phyloP scores from a whole-genome alignment of 2,329 filamentous ascomycete genomes.

The Zelopaecilomyces penicillatus region DNA sequence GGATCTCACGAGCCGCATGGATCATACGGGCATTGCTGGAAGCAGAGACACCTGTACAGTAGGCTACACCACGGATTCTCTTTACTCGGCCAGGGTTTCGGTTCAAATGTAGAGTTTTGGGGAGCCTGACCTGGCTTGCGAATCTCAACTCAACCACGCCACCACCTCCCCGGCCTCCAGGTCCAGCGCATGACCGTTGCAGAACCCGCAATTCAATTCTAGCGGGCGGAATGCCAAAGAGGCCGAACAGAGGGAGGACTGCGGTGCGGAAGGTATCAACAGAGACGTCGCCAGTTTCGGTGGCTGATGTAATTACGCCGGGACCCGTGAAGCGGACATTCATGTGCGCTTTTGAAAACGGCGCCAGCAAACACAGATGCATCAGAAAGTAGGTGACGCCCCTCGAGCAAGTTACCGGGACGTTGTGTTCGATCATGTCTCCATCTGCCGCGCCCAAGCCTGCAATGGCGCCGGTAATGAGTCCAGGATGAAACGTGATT shows the following conservation, averaged over 20 bases:
- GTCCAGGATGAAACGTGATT: constrained; percentile 80
- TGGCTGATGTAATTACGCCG: constrained; percentile 85
- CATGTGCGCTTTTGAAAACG: constrained; percentile 85
- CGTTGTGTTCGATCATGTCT: constrained; percentile 71
- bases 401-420: constrained; percentile 68
- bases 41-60: constrained; percentile 82
- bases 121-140: constrained; percentile 83
- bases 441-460: constrained; percentile 62
- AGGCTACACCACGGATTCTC: constrained; percentile 85
- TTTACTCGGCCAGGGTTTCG: constrained; percentile 78
- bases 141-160: constrained; percentile 92
- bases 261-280: constrained; percentile 92
- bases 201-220: constrained; percentile 81
- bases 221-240: constrained; percentile 73
- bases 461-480: constrained; percentile 78
- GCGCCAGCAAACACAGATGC: constrained; percentile 80
- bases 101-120: constrained; percentile 84
- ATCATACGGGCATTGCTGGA: constrained; percentile 96
- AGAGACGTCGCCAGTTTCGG: constrained; percentile 75
- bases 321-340: constrained; percentile 85
- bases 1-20: constrained; percentile 73
- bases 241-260: constrained; percentile 78
- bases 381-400: constrained; percentile 89
- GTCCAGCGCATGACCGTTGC: constrained; percentile 68
- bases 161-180: constrained; percentile 69